Base-by-base conservation (phyloP, 495 filamentous ascomycete genomes). In the Filosporella fistucella region DNA sequence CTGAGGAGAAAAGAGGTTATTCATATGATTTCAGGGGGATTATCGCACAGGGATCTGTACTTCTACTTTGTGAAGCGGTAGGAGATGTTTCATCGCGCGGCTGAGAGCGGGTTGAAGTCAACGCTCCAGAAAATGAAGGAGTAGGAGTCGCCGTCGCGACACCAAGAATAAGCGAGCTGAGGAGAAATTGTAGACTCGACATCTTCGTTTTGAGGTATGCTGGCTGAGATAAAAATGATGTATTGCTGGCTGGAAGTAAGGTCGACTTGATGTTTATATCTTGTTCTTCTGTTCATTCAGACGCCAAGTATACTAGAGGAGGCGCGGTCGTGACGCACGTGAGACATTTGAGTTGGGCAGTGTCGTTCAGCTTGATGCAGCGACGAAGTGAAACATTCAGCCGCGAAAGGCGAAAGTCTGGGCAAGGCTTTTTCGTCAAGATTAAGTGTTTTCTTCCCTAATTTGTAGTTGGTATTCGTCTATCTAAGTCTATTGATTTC, bases 141-240 rank as follows among this genome's bases (percentile, higher is more conserved):
- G 33, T 36, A 17, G 33, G 33, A 36, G 33, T 36, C 33, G 33
- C 33, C 18, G 33, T 36, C 33, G 33, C 33, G 33, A 36, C 18
- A 17, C 33, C 33, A 12, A 36, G 33, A 36, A 36, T 36, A 36
- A 36, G 33, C n/a, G 33, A 36, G 33, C 33, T 14, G 7, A 36
- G 33, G 33, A 36, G 18, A 17, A 36, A 36, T 36, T 12, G 33
- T 36, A 36, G 33, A 36, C 33, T 36, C 13, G n/a, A 17, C 33
- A 36, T 36, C 18, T 36, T 36, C 18, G 33, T 36, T 14, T 36
- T 36, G 33, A 36, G 18, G n/a, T 36, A 17, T 36, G 18, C 18
- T 36, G 33, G 18, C 33, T 36, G 33, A 14, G 33, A 36, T 36
- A 14, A 36, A 36, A 17, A 6, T 7, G 33, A 16, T 12, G n/a